Percentiles rank a stretch among this genome's conserved stretches.
phyloP scores from a whole-genome alignment of 192 early-diverging fungal species.

The Backusella luteola region DNA sequence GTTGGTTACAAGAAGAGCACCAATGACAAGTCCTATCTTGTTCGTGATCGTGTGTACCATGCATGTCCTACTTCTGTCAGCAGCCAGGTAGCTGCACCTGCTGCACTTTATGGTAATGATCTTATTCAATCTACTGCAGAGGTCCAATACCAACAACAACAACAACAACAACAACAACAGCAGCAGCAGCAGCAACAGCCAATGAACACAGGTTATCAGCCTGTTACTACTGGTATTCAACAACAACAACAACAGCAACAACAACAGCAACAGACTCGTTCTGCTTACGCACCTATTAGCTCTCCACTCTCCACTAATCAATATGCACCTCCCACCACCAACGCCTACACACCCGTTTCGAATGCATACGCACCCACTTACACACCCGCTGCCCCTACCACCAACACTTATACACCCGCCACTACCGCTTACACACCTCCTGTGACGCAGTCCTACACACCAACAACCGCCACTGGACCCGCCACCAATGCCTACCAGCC shows the following conservation, averaged over 20 bases:
- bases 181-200: not conserved
- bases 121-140: slow-evolving; percentile 27
- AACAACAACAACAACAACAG: slow-evolving; percentile 8
- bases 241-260: not conserved
- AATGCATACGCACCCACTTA: slow-evolving; percentile 24
- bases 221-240: not conserved
- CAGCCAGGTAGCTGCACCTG: not conserved
- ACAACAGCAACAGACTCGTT: not conserved
- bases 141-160: not conserved
- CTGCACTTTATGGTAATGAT: slow-evolving; percentile 13
- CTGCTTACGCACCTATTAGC: not conserved
- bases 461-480: not conserved
- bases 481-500: slow-evolving; percentile 21
- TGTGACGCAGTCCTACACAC: slow-evolving; percentile 13
- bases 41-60: slow-evolving; percentile 73
- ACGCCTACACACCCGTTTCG: slow-evolving; percentile 7
- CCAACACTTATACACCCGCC: slow-evolving; percentile 16
- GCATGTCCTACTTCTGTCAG: slow-evolving; percentile 18
- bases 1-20: slow-evolving; percentile 51
- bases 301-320: slow-evolving; percentile 36
- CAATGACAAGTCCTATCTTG: slow-evolving; percentile 54
- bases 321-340: slow-evolving; percentile 19
- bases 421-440: slow-evolving; percentile 28
- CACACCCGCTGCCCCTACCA: slow-evolving; percentile 16
- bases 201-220: not conserved